A percentile compares a stretch with the other conserved stretches of the same genome.
Evolutionary conservation across 2,329 filamentous ascomycete genomes (phyloP).

Genomic region (Pezicula neosporulosa): DNA sequence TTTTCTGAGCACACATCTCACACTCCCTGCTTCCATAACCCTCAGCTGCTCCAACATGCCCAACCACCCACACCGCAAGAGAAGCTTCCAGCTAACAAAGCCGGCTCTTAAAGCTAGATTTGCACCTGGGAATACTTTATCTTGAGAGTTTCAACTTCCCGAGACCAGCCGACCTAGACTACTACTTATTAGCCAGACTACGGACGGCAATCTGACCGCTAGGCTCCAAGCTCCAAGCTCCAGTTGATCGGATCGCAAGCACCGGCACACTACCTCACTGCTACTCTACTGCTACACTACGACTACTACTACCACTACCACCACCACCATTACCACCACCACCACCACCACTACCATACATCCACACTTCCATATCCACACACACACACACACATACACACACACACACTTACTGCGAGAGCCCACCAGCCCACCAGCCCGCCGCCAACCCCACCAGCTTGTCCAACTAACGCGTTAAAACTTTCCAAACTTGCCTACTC

Average conservation of each 20-base stretch:
- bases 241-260: slow-evolving; percentile 9
- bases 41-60: background rate
- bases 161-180: slow-evolving; percentile 16
- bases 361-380: too few species aligned
- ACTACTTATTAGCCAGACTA: slow-evolving; percentile 9
- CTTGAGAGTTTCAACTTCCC: slow-evolving; percentile 25
- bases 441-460: background rate
- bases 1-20: too few species aligned
- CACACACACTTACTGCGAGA: background rate
- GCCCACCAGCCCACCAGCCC: background rate
- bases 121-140: slow-evolving; percentile 13
- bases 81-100: slow-evolving; percentile 7
- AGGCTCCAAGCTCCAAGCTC: slow-evolving; percentile 5
- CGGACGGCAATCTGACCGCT: slow-evolving; percentile 15
- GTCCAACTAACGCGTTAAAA: slow-evolving; percentile 5
- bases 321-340: background rate
- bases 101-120: background rate
- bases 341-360: too few species aligned
- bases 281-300: background rate
- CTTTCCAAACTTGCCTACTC: slow-evolving; percentile 3
- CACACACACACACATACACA: background rate
- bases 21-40: too few species aligned
- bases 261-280: background rate
- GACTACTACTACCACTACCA: background rate
- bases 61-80: background rate